phyloP scores from a whole-genome alignment of 257 asterid genomes.

The Solanum peruvianum region DNA sequence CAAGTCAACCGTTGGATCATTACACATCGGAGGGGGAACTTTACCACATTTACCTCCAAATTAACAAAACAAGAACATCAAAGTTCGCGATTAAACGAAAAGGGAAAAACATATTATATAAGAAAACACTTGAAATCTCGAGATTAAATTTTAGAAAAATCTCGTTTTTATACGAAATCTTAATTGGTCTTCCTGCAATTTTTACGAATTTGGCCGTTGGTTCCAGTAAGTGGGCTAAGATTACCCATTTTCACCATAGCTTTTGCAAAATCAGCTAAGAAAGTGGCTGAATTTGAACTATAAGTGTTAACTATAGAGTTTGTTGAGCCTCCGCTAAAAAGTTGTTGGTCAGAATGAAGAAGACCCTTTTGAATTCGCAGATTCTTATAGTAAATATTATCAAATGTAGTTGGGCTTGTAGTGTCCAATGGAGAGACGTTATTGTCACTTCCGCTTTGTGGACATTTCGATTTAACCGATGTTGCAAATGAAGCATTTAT shows the following conservation, averaged over 20 bases:
- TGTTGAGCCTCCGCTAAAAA: background rate
- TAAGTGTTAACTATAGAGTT: background rate
- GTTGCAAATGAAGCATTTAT: background rate
- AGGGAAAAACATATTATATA: background rate
- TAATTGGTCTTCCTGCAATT: background rate
- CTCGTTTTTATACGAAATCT: background rate
- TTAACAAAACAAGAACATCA: background rate
- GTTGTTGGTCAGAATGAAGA: background rate
- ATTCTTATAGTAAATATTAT: background rate
- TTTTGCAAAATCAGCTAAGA: background rate
- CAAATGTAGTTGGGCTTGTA: background rate
- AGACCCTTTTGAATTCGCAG: background rate
- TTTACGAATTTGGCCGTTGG: background rate
- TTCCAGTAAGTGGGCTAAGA: background rate
- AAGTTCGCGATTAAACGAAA: background rate
- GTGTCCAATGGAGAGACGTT: background rate
- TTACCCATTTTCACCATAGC: background rate
- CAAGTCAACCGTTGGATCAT: background rate
- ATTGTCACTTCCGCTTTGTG: background rate
- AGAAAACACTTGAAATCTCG: background rate
- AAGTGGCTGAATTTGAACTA: background rate
- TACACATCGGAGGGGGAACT: background rate
- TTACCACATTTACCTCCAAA: background rate
- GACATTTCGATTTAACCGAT: background rate
- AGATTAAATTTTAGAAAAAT: background rate